Evolutionary conservation across 2,329 filamentous ascomycete genomes (phyloP).

Genomic region (Pseudocercospora eumusae): DNA sequence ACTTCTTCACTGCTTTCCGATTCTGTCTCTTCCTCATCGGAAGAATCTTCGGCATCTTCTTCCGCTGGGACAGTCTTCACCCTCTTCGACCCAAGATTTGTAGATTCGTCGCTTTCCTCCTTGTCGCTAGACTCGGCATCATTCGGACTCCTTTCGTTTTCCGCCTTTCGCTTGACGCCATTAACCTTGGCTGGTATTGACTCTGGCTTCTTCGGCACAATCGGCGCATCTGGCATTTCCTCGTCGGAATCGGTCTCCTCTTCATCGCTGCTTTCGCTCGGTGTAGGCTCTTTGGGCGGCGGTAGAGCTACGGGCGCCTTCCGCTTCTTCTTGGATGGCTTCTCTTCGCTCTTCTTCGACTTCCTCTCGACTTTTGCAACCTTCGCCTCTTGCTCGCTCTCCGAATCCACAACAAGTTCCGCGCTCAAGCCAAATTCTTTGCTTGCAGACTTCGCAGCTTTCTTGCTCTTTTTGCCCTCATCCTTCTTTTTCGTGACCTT

Average conservation of each 20-base stretch:
- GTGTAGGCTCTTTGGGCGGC: slow-evolving; percentile 6
- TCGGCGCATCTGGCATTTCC: slow-evolving; percentile 18
- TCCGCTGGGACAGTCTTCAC: slow-evolving; percentile 17
- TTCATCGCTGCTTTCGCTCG: slow-evolving; percentile 22
- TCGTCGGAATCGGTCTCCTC: slow-evolving; percentile 33
- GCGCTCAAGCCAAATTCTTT: slow-evolving; percentile 26
- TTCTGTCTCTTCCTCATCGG: slow-evolving; percentile 3
- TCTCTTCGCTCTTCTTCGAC: neutral
- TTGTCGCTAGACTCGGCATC: slow-evolving; percentile 17
- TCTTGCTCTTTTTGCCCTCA: slow-evolving; percentile 25
- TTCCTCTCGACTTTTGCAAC: slow-evolving; percentile 11
- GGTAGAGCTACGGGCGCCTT: slow-evolving; percentile 10
- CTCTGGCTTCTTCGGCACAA: slow-evolving; percentile 21
- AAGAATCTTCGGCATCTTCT: neutral
- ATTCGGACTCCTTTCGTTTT: slow-evolving; percentile 17
- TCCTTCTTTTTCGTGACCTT: slow-evolving; percentile 18
- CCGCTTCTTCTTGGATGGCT: slow-evolving; percentile 8
- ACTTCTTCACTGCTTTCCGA: neutral
- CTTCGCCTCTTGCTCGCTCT: slow-evolving; percentile 42
- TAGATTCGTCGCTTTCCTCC: slow-evolving; percentile 21
- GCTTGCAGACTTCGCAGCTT: slow-evolving; percentile 12
- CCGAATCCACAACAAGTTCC: slow-evolving; percentile 29
- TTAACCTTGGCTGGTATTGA: slow-evolving; percentile 30
- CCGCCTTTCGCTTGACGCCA: slow-evolving; percentile 36
- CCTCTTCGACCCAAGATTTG: slow-evolving; percentile 14